Conservation (phyloP, 306 rosid genomes). For the Adenanthera pavonina region DNA sequence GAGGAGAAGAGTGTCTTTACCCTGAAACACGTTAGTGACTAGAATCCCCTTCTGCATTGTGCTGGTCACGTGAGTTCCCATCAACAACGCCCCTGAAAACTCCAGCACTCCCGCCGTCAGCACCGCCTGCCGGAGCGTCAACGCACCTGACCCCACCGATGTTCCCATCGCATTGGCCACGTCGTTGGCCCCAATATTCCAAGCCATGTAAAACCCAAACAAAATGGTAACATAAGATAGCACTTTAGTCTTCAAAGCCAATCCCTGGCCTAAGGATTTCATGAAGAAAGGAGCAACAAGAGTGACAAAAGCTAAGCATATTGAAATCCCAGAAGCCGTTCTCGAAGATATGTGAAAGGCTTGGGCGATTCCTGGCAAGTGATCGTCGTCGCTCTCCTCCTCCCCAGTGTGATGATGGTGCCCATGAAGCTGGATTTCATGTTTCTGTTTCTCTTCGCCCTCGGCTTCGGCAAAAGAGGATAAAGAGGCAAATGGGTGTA, state of each 20-base stretch:
- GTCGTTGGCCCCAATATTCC: slow-evolving; percentile 99
- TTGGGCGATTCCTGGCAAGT: slow-evolving; percentile 62
- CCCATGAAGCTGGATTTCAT: slow-evolving; percentile 32
- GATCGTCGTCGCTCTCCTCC: slow-evolving; percentile 9
- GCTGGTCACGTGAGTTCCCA: slow-evolving; percentile 91
- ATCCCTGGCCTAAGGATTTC: slow-evolving; percentile 71
- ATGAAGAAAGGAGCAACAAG: slow-evolving; percentile 69
- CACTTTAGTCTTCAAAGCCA: slow-evolving; percentile 63
- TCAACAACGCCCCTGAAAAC: slow-evolving; percentile 82
- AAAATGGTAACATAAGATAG: slow-evolving; percentile 70
- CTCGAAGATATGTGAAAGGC: slow-evolving; percentile 75
- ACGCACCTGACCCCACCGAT: slow-evolving; percentile 93
- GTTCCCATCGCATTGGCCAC: slow-evolving; percentile 99
- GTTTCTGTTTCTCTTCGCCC: slow-evolving; percentile 47
- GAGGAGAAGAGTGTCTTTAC: slow-evolving; percentile 71
- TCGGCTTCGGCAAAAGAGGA: slow-evolving; percentile 84
- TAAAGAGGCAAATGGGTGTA: slow-evolving; percentile 67
- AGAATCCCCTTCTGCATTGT: slow-evolving; percentile 98
- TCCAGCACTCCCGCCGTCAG: slow-evolving; percentile 85
- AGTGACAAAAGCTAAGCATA: slow-evolving; percentile 72
- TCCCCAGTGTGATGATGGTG: slow-evolving; percentile 34
- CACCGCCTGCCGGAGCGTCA: slow-evolving; percentile 87
- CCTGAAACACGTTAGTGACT: slow-evolving; percentile 76
- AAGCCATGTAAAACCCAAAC: slow-evolving; percentile 98
- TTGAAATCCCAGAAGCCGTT: slow-evolving; percentile 66